A percentile compares a stretch with the other conserved stretches of the same genome.
Evolutionary conservation across 306 rosid species (phyloP).

Genomic region (Malus orientalis): DNA sequence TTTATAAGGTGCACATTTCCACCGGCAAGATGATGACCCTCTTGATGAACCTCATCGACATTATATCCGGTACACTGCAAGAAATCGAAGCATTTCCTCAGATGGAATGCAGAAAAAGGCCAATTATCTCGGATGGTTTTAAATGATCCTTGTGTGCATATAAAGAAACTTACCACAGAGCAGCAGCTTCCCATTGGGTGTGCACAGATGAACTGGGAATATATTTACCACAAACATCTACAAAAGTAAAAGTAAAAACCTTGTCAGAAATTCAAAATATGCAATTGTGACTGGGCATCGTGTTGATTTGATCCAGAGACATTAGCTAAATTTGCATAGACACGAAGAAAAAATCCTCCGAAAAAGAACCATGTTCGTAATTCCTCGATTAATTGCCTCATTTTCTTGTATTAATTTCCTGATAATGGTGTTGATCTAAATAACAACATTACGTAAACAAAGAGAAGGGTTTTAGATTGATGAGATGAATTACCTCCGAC

Average conservation of each 20-base stretch:
- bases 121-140: not conserved
- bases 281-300: not conserved
- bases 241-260: not conserved
- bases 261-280: not conserved
- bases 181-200: constrained; percentile 60
- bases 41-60: constrained; percentile 10
- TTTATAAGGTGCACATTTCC: constrained; percentile 63
- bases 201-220: constrained; percentile 2
- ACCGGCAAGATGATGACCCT: constrained; percentile 31
- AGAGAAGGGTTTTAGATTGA: not conserved
- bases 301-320: not conserved
- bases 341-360: not conserved
- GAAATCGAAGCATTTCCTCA: not conserved
- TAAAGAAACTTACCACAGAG: constrained; percentile 40
- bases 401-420: not conserved
- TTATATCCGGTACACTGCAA: constrained; percentile 5
- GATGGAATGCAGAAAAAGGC: not conserved
- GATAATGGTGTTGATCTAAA: not conserved
- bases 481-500: not conserved
- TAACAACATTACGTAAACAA: not conserved
- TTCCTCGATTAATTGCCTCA: not conserved
- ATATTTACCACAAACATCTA: not conserved
- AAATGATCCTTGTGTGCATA: not conserved
- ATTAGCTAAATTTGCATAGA: not conserved
- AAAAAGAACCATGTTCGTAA: not conserved